Base-by-base conservation (phyloP, 148 eudicot genomes). In the Amaranthus cruentus region DNA sequence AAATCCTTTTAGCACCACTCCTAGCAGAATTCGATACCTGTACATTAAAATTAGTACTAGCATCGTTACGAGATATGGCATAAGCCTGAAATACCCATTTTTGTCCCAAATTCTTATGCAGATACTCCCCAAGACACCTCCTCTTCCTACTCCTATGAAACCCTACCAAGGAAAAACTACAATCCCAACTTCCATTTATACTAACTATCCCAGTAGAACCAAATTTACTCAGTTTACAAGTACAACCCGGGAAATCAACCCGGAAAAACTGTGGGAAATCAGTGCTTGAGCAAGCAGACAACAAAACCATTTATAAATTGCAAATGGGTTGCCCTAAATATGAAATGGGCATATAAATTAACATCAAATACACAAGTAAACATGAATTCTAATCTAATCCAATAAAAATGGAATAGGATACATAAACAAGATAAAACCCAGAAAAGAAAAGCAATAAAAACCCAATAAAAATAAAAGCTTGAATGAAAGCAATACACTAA, bases 1-100 rank as follows among this genome's bases (percentile, higher is more conserved):
- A 87, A 43, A 87, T 79, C 43, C 13, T 82, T 73, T 84, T 85
- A n/a, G 88, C 84, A 77, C 88, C 86, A 77, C 71, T 80, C 68
- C 81, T 82, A 1, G 87, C 80, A 28, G 83, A 82, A 77, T 76
- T 77, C 5, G 81, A 83, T 65, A 89, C 14, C 51, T 79, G 82
- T 61, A 81, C 60, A 69, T 79, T 79, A 53, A 85, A 73, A 75
- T 77, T 83, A 51, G 65, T 82, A 14, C 81, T 85, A 59, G 81
- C 79, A 46, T 80, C 80, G 56, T 80, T 81, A 60, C 64, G 57
- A 51, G 82, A 76, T 58, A 80, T 15, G 75, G n/a, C 76, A 84
- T 87, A 89, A 18, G 74, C 86, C 55, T 76, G 62, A 62, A 80
- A 55, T 67, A 69, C 60, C 57, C 78, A 44, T 69, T 68, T 69